Evolutionary conservation across 2,329 filamentous ascomycete species (phyloP).

Genomic region (Cordyceps sp.): DNA sequence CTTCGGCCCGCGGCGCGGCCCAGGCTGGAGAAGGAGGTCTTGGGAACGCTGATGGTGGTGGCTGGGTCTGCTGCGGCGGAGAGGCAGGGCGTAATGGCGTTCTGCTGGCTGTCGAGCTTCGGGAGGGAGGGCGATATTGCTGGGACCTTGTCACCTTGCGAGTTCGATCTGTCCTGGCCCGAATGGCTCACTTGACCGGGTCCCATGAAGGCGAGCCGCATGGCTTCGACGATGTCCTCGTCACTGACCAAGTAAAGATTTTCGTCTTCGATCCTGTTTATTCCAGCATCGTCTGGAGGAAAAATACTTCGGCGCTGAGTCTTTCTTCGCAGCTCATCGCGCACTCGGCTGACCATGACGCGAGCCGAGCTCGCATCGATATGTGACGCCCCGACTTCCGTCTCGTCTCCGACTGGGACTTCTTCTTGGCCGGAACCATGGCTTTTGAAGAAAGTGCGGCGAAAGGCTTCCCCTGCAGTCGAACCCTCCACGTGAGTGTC

Average conservation of each 20-base stretch:
- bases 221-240: conserved; percentile 3
- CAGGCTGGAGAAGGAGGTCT: conserved; percentile 12
- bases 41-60: conserved; percentile 16
- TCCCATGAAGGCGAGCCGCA: conserved; percentile 1
- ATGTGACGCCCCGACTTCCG: neutral
- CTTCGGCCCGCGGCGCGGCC: conserved; percentile 7
- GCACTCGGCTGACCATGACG: neutral
- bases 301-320: conserved; percentile 1
- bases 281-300: neutral
- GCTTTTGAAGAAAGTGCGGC: neutral
- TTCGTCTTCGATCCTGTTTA: neutral
- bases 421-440: neutral
- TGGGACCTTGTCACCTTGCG: neutral
- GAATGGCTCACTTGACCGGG: neutral
- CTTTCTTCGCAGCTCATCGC: conserved; percentile 1
- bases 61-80: conserved; percentile 12
- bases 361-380: neutral
- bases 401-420: neutral
- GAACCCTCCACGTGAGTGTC: too few species aligned
- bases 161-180: neutral
- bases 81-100: conserved; percentile 9
- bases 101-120: conserved; percentile 6
- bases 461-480: too few species aligned
- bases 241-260: conserved; percentile 5
- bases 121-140: conserved; percentile 3